Evolutionary conservation across 2,329 filamentous ascomycete genomes (phyloP), one percentile per base, ranked within the genome.

Genomic region (Colletotrichum caudatum): DNA sequence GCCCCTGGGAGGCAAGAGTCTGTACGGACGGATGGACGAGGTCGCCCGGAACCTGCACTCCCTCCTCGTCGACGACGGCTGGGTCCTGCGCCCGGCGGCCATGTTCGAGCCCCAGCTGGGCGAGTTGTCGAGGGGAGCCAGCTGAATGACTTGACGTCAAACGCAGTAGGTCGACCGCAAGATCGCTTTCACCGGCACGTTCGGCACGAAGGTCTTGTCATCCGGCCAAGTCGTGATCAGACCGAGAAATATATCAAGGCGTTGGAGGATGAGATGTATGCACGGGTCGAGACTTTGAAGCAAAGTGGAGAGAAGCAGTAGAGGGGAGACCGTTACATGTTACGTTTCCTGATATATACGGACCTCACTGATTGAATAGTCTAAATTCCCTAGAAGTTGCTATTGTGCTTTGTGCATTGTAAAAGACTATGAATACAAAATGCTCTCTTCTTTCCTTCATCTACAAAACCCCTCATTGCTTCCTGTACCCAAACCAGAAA

Each of bases 41-140:
- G 88, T 84, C 72, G 71, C 84, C 60, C 81, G 81, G 51, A 76
- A 89, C 3, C 75, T 86, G 3, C 78, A 78, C 5, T 86, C 84
- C 2, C 75, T 90, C 1, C 79, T 88, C 56, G 11, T 35, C n/a
- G 48, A 61, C 35, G 86, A 89, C 65, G 84, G 82, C 1, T 83
- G 81, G 41, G 74, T 89, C 0, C 80, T 89, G 5, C 81, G 78
- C 29, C 78, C 79, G 0, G 77, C 83, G 0, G 74, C 79, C 59
- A 81, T 89, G 77, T 88, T 88, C 74, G 74, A 78, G 58, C 80
- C 86, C 0, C 86, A 86, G 57, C 81, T 89, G 0, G 48, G 37
- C 0, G 0, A 26, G 0, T 23, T 20, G n/a, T 54, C 64, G 0
- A 35, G 35, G 33, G 9, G 35, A 9, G 35, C 6, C 67, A 29